Base-by-base conservation (phyloP, 2,329 filamentous ascomycete species). In the Claviceps citrina region DNA sequence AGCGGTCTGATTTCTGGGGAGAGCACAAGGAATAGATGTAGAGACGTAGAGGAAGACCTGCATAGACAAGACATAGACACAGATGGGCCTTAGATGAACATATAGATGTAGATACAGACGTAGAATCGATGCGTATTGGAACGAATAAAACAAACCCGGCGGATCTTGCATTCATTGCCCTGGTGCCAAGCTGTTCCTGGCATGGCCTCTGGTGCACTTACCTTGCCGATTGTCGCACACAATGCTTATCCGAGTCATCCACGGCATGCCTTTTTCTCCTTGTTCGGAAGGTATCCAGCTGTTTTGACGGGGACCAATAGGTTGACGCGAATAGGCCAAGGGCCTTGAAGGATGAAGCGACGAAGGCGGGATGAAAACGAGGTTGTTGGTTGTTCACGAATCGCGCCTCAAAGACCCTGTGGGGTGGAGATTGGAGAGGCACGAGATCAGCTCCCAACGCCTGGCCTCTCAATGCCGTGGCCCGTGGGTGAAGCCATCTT, bases 341-440 rank as follows among this genome's bases (percentile, higher is more conserved):
- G n/a, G 26, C 26, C 9, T 27, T 7, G 9, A 3, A 27, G 26
- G 26, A 27, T 12, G 13, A 27, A 27, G 26, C 10, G 26, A 27
- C 26, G 10, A 27, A 12, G 26, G n/a, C n/a, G n/a, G n/a, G n/a
- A n/a, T n/a, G n/a, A n/a, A n/a, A n/a, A n/a, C n/a, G n/a, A n/a
- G n/a, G n/a, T n/a, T n/a, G n/a, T n/a, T n/a, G n/a, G n/a, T n/a
- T n/a, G n/a, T n/a, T n/a, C n/a, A n/a, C n/a, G n/a, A n/a, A n/a
- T n/a, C n/a, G n/a, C n/a, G n/a, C n/a, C n/a, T n/a, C n/a, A n/a
- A n/a, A n/a, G n/a, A n/a, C 34, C 30, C 15, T 8, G 41, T 43
- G 41, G 41, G n/a, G n/a, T n/a, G n/a, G n/a, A 27, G 41, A 40
- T 40, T 3, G 7, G 27, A 28, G 32, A 36, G 37, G 37, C 41